Evolutionary conservation across 2,329 filamentous ascomycete species (phyloP), one percentile per base, ranked within the genome.

Genomic region (Epichloe elymi): DNA sequence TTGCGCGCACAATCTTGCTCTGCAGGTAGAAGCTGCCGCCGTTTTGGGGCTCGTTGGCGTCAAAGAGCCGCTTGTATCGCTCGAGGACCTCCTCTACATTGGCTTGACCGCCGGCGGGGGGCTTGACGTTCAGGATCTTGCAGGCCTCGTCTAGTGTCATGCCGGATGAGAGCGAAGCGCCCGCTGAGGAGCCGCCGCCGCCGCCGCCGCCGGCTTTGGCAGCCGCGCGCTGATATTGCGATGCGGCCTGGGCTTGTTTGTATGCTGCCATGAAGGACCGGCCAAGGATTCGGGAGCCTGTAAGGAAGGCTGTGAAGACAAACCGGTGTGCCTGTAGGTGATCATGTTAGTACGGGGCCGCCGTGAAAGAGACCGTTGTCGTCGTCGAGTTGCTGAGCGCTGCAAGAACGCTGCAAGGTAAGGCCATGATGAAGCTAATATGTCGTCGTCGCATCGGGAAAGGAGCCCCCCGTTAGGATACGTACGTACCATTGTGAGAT

Each of bases 1-100:
- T 80, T 53, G 93, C 93, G 55, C 93, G 78, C 59, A 97, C 71
- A 51, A 98, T 82, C 73, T 98, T 98, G 76, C 91, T 97, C 71
- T 98, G 93, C 46, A 98, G 76, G 69, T 98, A 98, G 70, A 98
- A 98, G 62, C 89, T 96, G 49, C 93, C 93, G 37, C 93, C 93
- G 64, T 95, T 95, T 69, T 94, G 78, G 11, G 93, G 91, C 57
- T 98, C 87, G 71, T 98, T 98, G 60, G 80, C 74, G 69, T 98
- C 93, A 66, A 96, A 98, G 46, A 98, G 73, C 57, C 85, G 82
- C 79, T 97, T 97, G 76, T 97, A 98, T 50, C 89, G 79, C 59
- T 85, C 82, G 70, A 86, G 83, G 51, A 95, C 82, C 57, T 85
- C 77, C 60, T 90, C 86, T 65, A 90, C 73, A 65, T 90, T 86